A percentile compares a stretch with the other conserved stretches of the same genome.
These are phyloP conservation scores for Homolaphlyctis polyrhiza DNA, from an alignment of 371 early-diverging fungal genomes.

Conservation along the genomic window DNA sequence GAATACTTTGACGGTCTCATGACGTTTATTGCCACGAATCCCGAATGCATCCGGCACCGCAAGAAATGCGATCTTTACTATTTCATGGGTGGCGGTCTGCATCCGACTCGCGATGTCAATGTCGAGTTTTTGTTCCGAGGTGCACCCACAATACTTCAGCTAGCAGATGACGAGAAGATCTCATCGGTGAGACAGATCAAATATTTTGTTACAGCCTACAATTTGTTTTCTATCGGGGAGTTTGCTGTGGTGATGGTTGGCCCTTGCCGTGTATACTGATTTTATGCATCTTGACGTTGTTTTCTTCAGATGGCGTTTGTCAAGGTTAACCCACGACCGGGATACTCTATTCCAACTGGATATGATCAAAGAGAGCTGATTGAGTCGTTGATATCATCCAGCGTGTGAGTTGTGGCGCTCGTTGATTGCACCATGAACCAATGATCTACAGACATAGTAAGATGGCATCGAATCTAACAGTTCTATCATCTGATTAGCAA, in stretches of 20 bases:
- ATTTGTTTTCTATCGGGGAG: too few relatives aligned
- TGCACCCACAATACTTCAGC: slow-evolving; percentile 36
- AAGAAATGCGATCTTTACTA: slow-evolving; percentile 44
- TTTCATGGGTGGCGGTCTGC: slow-evolving; percentile 44
- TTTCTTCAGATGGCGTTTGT: slow-evolving; percentile 19
- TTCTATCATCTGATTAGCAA: too few relatives aligned
- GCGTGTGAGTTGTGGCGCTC: background rate
- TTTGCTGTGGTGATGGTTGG: too few relatives aligned
- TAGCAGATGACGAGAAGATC: slow-evolving; percentile 56
- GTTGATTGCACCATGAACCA: too few relatives aligned
- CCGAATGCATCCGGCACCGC: slow-evolving; percentile 43
- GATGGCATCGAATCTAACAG: background rate
- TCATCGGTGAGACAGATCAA: slow-evolving; percentile 47
- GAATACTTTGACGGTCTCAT: slow-evolving; percentile 4
- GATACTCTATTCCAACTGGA: slow-evolving; percentile 4
- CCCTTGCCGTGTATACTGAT: background rate
- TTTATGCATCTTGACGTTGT: too few relatives aligned
- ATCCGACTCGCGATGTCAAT: slow-evolving; percentile 48
- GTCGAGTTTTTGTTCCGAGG: slow-evolving; percentile 58
- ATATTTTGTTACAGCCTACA: too few relatives aligned
- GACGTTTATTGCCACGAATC: slow-evolving; percentile 25
- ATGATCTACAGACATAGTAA: too few relatives aligned
- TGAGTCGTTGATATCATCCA: background rate
- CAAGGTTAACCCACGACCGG: slow-evolving; percentile 8
- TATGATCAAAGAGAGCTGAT: slow-evolving; percentile 3